Conservation (phyloP, 2,329 filamentous ascomycete species). For the Fusarium brevicatenulatum region DNA sequence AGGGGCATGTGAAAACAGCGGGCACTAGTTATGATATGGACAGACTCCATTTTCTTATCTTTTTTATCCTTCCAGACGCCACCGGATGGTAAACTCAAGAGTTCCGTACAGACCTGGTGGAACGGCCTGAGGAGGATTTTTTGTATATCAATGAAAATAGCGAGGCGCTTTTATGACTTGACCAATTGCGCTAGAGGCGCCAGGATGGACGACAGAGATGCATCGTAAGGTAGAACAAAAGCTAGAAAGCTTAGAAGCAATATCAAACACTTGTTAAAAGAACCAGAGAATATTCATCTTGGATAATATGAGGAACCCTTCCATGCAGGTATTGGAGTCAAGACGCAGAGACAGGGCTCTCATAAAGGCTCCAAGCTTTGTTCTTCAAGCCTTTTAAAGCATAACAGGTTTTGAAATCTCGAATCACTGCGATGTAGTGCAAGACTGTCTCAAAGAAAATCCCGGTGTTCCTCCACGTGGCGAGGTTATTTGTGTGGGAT, state of each 20-base stretch:
- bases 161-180: constrained; percentile 38
- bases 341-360: neutral
- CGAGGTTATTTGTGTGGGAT: neutral
- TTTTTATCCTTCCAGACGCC: constrained; percentile 1
- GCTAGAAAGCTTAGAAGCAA: constrained; percentile 10
- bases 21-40: constrained; percentile 30
- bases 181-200: constrained; percentile 26
- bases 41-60: constrained; percentile 25
- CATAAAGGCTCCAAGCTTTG: neutral
- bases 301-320: neutral
- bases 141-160: constrained; percentile 36
- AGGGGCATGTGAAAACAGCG: constrained; percentile 22
- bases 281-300: neutral
- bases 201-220: constrained; percentile 28
- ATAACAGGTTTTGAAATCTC: neutral
- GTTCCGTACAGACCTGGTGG: constrained; percentile 5
- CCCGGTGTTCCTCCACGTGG: neutral
- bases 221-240: constrained; percentile 17
- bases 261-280: constrained; percentile 4
- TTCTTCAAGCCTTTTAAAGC: neutral
- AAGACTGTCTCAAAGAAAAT: constrained; percentile 4
- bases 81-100: constrained; percentile 10
- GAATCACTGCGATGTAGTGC: neutral
- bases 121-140: constrained; percentile 11
- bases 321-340: neutral